These are phyloP conservation scores for Hygrophila difformis DNA, from an alignment of 257 asterid genomes.

Conservation along the genomic window DNA sequence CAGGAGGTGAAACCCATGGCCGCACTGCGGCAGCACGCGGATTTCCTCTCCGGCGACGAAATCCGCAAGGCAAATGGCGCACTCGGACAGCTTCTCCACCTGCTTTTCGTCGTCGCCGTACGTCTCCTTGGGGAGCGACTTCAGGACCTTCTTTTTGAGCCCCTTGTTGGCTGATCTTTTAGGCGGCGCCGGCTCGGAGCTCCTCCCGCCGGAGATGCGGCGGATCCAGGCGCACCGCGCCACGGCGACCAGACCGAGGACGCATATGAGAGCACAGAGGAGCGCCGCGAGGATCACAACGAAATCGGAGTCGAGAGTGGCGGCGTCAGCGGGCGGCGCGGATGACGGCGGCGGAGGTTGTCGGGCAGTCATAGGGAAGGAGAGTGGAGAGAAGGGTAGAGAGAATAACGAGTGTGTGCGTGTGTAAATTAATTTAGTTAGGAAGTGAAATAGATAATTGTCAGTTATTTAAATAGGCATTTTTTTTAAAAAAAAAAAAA, in stretches of 20 bases:
- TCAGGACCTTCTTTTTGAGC: slow-evolving; percentile 33
- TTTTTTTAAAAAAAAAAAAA: no score
- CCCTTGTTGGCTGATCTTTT: slow-evolving; percentile 26
- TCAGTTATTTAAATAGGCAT: no score
- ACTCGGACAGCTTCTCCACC: slow-evolving; percentile 24
- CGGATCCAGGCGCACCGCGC: slow-evolving; percentile 41
- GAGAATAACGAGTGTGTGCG: no score
- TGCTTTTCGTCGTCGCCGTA: slow-evolving; percentile 19
- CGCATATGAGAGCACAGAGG: slow-evolving; percentile 42
- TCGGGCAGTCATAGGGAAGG: slow-evolving; percentile 33
- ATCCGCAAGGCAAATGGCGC: slow-evolving; percentile 41
- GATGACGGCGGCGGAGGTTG: slow-evolving; percentile 26
- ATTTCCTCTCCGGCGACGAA: slow-evolving; percentile 36
- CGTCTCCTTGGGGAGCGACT: slow-evolving; percentile 36
- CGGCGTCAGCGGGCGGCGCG: background rate
- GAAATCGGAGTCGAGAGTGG: slow-evolving; percentile 22
- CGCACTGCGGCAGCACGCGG: slow-evolving; percentile 42
- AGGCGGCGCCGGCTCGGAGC: background rate
- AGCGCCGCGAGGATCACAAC: slow-evolving; percentile 35
- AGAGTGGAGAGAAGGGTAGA: no score
- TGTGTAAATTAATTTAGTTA: no score
- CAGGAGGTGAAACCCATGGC: slow-evolving; percentile 36
- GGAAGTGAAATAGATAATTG: no score
- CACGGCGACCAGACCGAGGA: slow-evolving; percentile 37
- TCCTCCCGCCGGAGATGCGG: slow-evolving; percentile 18